These are phyloP conservation scores for Kodamaea anthophila DNA, from an alignment of 1,139 yeast genomes.

Conservation along the genomic window DNA sequence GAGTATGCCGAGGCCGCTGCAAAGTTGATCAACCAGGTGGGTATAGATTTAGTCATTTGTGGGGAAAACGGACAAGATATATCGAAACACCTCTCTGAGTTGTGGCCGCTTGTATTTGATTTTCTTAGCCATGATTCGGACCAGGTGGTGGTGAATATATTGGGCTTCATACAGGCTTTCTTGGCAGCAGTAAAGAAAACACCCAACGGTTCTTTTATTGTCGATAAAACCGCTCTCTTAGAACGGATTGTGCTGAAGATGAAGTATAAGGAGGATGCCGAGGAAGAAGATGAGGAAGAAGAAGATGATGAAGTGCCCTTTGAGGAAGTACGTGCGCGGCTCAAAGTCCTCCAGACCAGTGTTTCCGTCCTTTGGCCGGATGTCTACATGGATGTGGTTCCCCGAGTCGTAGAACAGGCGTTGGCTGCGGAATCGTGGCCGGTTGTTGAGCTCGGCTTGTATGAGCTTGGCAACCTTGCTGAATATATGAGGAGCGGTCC, in stretches of 20 bases:
- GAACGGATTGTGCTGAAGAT: conserved; percentile 69
- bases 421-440: conserved; percentile 79
- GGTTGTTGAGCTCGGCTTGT: conserved; percentile 78
- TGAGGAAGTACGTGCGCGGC: conserved; percentile 63
- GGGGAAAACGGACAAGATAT: conserved; percentile 40
- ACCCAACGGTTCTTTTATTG: conserved; percentile 26
- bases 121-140: conserved; percentile 80
- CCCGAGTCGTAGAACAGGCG: conserved; percentile 52
- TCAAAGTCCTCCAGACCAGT: conserved; percentile 78
- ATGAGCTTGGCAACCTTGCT: conserved; percentile 69
- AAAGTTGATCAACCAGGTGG: conserved; percentile 66
- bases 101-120: conserved; percentile 69
- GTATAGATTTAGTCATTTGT: conserved; percentile 65
- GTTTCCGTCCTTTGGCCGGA: conserved; percentile 72
- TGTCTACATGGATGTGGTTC: conserved; percentile 64
- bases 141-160: conserved; percentile 78
- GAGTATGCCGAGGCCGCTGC: conserved; percentile 78
- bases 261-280: conserved; percentile 72
- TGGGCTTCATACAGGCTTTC: conserved; percentile 73
- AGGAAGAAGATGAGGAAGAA: conserved; percentile 44
- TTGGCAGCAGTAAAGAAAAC: conserved; percentile 64
- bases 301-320: conserved; percentile 69
- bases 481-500: conserved; percentile 75
- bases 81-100: conserved; percentile 26
- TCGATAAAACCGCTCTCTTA: conserved; percentile 57